Evolutionary conservation across 1,139 yeast genomes (phyloP).

Genomic region (Scheffersomyces segobiensis): DNA sequence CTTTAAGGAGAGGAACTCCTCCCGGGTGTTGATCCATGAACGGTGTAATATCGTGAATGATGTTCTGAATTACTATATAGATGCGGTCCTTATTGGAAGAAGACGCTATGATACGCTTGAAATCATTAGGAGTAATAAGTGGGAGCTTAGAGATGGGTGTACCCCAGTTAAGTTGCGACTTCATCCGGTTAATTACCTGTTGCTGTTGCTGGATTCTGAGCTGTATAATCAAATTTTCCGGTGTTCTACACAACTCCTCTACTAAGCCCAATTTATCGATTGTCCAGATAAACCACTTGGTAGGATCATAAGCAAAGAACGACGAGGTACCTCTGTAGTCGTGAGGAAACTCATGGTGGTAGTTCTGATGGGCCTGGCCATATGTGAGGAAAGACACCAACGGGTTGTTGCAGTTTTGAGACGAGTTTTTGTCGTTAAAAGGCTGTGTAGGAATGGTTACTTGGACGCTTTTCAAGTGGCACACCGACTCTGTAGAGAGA

Average conservation of each 20-base stretch:
- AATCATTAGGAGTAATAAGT: constrained; percentile 50
- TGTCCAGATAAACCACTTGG: constrained; percentile 57
- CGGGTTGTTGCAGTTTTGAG: constrained; percentile 50
- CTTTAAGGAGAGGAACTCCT: constrained; percentile 58
- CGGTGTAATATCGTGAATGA: constrained; percentile 73
- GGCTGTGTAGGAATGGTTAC: constrained; percentile 53
- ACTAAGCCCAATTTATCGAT: constrained; percentile 43
- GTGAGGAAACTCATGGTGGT: constrained; percentile 74
- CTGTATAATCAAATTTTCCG: constrained; percentile 53
- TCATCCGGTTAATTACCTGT: constrained; percentile 54
- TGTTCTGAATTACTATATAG: constrained; percentile 50
- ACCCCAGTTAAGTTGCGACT: constrained; percentile 74
- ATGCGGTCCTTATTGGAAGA: constrained; percentile 39
- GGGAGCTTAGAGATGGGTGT: constrained; percentile 72
- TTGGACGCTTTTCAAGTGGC: constrained; percentile 51
- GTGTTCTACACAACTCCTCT: constrained; percentile 38
- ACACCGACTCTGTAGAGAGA: constrained; percentile 57
- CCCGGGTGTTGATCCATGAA: constrained; percentile 76
- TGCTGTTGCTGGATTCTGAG: constrained; percentile 66
- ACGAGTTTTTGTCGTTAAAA: constrained; percentile 61
- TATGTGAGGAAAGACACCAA: constrained; percentile 55
- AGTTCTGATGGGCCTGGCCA: constrained; percentile 67
- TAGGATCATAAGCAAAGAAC: constrained; percentile 61
- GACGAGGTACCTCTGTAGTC: constrained; percentile 57
- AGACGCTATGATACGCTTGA: constrained; percentile 39